Conservation (phyloP, 768 basidiomycete species). For the Xanthoconium stramineum region DNA sequence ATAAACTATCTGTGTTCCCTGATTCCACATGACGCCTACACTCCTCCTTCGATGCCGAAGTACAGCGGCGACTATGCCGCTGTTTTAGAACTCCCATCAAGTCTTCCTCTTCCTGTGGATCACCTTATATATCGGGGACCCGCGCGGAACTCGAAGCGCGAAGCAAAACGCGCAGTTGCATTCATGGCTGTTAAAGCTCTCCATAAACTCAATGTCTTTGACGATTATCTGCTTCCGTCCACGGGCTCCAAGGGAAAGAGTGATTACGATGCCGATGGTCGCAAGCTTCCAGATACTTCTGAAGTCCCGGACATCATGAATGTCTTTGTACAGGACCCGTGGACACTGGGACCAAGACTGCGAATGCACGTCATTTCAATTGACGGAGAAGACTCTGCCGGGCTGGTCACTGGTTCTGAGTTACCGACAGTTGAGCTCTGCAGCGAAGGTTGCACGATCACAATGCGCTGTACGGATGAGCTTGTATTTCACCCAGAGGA, state of each 20-base stretch:
- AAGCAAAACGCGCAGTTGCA: conserved; percentile 80
- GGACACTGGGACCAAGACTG: conserved; percentile 52
- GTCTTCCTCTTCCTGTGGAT: conserved; percentile 55
- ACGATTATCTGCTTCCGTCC: conserved; percentile 78
- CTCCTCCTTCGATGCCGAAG: conserved; percentile 53
- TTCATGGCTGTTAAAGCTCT: conserved; percentile 74
- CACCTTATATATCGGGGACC: conserved; percentile 62
- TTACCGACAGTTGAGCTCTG: conserved; percentile 48
- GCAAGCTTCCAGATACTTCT: conserved; percentile 39
- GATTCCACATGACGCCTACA: conserved; percentile 71
- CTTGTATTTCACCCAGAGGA: conserved; percentile 46
- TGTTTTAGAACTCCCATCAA: conserved; percentile 62
- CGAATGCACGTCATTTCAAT: conserved; percentile 64
- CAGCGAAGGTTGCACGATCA: conserved; percentile 28
- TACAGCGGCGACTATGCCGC: conserved; percentile 60
- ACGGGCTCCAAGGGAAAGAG: conserved; percentile 47
- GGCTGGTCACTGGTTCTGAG: conserved; percentile 62
- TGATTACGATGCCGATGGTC: conserved; percentile 53
- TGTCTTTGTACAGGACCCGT: conserved; percentile 64
- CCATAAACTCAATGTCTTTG: conserved; percentile 69
- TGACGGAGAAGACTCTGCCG: conserved; percentile 49
- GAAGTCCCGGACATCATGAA: conserved; percentile 52
- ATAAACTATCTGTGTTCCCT: conserved; percentile 76
- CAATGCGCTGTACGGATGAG: conserved; percentile 47
- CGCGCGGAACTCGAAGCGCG: conserved; percentile 61